A percentile compares a stretch with the other conserved stretches of the same genome.
Evolutionary conservation across 306 rosid genomes (phyloP).

Genomic region (Canavalia ensiformis): DNA sequence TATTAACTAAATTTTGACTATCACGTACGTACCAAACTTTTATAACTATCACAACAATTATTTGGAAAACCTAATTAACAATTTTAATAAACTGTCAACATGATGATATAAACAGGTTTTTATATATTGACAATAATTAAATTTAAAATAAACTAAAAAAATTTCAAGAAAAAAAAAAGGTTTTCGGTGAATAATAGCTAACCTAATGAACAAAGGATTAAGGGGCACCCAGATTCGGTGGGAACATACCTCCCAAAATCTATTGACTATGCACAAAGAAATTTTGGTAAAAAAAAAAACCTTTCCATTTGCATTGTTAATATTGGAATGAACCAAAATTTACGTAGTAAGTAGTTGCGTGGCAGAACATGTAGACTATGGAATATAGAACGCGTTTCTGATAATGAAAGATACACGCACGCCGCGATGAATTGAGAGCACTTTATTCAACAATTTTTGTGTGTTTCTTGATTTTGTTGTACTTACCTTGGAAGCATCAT

Average conservation of each 20-base stretch:
- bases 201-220: background rate
- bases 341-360: slow-evolving; percentile 15
- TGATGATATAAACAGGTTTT: background rate
- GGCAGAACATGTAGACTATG: background rate
- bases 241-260: slow-evolving; percentile 14
- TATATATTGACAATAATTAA: background rate
- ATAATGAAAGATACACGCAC: background rate
- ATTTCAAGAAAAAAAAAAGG: background rate
- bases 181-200: background rate
- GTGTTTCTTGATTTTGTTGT: slow-evolving; percentile 21
- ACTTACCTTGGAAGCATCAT: slow-evolving; percentile 23
- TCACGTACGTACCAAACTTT: background rate
- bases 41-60: background rate
- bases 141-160: background rate
- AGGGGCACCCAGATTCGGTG: background rate
- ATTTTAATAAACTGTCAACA: background rate
- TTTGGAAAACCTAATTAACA: background rate
- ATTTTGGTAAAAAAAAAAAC: too few species aligned
- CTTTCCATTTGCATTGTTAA: too few species aligned
- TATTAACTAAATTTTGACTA: background rate
- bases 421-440: background rate
- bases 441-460: slow-evolving; percentile 29
- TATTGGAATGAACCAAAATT: background rate
- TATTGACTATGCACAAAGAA: background rate
- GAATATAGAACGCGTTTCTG: background rate